These are phyloP conservation scores for Diaporthe longicolla DNA, from an alignment of 2,329 filamentous ascomycete species.

Conservation along the genomic window DNA sequence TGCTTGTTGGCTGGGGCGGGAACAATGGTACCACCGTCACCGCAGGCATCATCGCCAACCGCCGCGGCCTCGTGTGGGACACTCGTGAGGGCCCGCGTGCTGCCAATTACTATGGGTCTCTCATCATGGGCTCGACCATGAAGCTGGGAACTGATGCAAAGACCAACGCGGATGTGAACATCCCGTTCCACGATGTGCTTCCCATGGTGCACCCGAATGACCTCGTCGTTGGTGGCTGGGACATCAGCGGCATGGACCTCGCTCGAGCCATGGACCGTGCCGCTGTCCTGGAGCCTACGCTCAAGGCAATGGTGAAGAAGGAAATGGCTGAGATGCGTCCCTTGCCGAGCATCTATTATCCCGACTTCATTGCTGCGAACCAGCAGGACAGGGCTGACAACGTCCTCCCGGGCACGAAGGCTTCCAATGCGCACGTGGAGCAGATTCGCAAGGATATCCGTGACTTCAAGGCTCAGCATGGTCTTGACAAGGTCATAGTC, in stretches of 20 bases:
- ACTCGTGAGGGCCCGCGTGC: constrained; percentile 88
- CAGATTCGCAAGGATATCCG: constrained; percentile 93
- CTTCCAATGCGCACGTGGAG: constrained; percentile 89
- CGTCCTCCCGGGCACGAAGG: constrained; percentile 84
- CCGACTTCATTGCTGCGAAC: constrained; percentile 99
- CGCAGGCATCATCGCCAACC: constrained; percentile 96
- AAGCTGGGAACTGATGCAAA: constrained; percentile 92
- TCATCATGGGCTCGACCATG: constrained; percentile 97
- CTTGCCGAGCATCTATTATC: constrained; percentile 96
- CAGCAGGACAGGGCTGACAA: constrained; percentile 98
- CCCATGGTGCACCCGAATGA: constrained; percentile 99
- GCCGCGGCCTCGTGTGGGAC: constrained; percentile 87
- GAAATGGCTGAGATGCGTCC: constrained; percentile 92
- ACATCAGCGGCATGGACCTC: constrained; percentile 93
- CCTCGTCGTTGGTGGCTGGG: constrained; percentile 95
- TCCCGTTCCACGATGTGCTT: constrained; percentile 93
- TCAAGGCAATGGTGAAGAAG: constrained; percentile 92
- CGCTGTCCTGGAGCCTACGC: constrained; percentile 92
- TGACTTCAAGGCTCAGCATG: constrained; percentile 89
- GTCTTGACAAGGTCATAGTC: constrained; percentile 94
- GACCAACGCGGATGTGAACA: constrained; percentile 91
- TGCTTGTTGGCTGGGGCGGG: constrained; percentile 97
- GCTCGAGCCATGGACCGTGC: constrained; percentile 96
- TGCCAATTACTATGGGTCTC: constrained; percentile 98
- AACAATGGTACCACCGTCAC: constrained; percentile 99